phyloP scores from a whole-genome alignment of 176 grass and related monocot genomes.

The Sorghum bicolor region Sorghum_bicolor_NCBIv3 NC_012871.2:66856001-66856500 shows the following conservation, averaged over 20 bases:
- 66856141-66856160: constrained; percentile 55
- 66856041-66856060: constrained; percentile 97
- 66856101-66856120: constrained; percentile 73
- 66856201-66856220: no score
- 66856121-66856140: constrained; percentile 91
- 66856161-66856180: constrained; percentile 3
- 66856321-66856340: no score
- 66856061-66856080: constrained; percentile 89
- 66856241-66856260: no score
- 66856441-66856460: neutral
- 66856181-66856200: no score
- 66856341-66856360: no score
- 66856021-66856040: constrained; percentile 76
- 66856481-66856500: constrained; percentile 33
- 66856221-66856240: no score
- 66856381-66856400: no score
- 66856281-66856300: no score
- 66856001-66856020: constrained; percentile 98
- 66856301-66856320: no score
- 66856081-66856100: constrained; percentile 95
- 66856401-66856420: no score
- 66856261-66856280: no score
- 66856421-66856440: neutral
- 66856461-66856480: neutral
- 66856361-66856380: no score